Evolutionary conservation across 1,284 basidiomycete genomes (phyloP), one percentile per base, ranked within the genome.

Genomic region (Microbotryum lychnidis-dioicae): DNA sequence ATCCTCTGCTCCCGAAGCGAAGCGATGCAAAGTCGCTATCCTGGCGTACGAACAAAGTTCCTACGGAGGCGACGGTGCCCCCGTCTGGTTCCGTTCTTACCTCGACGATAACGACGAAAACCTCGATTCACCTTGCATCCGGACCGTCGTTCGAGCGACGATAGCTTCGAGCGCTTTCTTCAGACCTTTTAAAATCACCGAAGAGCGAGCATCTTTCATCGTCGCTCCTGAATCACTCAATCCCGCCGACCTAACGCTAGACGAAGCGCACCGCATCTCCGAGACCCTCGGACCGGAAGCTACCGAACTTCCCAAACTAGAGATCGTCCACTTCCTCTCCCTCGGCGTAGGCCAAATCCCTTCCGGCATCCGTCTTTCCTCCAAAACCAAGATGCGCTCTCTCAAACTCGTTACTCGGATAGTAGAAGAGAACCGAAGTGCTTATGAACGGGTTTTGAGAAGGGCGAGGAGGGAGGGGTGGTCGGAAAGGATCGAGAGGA

Each of bases 81-180:
- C 49, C 27, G 25, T 56, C 23, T 44, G 47, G 33, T 23, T 58
- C 56, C 29, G 44, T 21, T n/a, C 55, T 47, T 14, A 23, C 56
- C 31, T 31, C 47, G 47, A 49, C 47, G 31, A 57, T 37, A 20
- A 47, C 50, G 29, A 44, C 47, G 25, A 37, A 57, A 57, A 47
- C 44, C 6, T 10, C 57, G 51, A 49, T 27, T 51, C 31, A n/a
- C 47, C 18, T 25, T 58, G 56, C 6, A 52, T 70, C 18, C 46
- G 25, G 12, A 60, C 66, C 54, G 65, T 63, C 12, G 56, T 60
- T 8, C 57, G 63, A 23, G 69, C 67, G 2, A 62, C 65, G 1
- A 54, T 61, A 44, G 67, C 67, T 1, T 54, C 63, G 6, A 56
- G 64, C 1, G 29, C 62, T 6, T 58, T 62, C 50, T 57, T 68